Percentiles rank a stretch among this genome's conserved stretches.
phyloP scores from a whole-genome alignment of 192 early-diverging fungal genomes.

The Podila clonocystis region DNA sequence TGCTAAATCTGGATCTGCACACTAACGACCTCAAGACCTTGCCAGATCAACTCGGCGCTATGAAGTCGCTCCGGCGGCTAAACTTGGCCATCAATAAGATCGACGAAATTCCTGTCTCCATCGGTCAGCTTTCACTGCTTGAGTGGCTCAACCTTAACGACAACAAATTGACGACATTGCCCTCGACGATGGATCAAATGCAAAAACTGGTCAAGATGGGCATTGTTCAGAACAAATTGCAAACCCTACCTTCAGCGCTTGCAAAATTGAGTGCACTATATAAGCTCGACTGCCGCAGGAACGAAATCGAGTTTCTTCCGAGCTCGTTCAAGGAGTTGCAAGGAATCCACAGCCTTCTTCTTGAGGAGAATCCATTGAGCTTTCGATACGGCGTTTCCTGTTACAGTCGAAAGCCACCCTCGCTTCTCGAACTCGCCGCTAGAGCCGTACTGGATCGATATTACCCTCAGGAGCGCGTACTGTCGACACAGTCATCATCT shows the following conservation, averaged over 20 bases:
- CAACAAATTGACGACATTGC: slow-evolving; percentile 48
- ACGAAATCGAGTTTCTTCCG: slow-evolving; percentile 53
- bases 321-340: slow-evolving; percentile 47
- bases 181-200: slow-evolving; percentile 45
- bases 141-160: slow-evolving; percentile 64
- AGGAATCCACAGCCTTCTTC: slow-evolving; percentile 40
- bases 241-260: slow-evolving; percentile 43
- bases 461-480: slow-evolving; percentile 9
- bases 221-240: slow-evolving; percentile 57
- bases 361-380: slow-evolving; percentile 46
- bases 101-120: slow-evolving; percentile 33
- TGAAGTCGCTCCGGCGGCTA: slow-evolving; percentile 45
- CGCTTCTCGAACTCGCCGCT: slow-evolving; percentile 32
- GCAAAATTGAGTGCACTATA: slow-evolving; percentile 34
- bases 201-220: slow-evolving; percentile 56
- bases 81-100: slow-evolving; percentile 62
- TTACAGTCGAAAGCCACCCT: slow-evolving; percentile 18
- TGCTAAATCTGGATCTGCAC: slow-evolving; percentile 58
- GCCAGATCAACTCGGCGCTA: slow-evolving; percentile 16
- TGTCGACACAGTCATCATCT: not conserved
- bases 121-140: slow-evolving; percentile 38
- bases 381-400: slow-evolving; percentile 28
- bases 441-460: slow-evolving; percentile 33
- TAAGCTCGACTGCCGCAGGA: slow-evolving; percentile 58
- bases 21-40: slow-evolving; percentile 47